Base-by-base conservation (phyloP, 345 rosid genomes). In the Limnanthes douglasii region DNA sequence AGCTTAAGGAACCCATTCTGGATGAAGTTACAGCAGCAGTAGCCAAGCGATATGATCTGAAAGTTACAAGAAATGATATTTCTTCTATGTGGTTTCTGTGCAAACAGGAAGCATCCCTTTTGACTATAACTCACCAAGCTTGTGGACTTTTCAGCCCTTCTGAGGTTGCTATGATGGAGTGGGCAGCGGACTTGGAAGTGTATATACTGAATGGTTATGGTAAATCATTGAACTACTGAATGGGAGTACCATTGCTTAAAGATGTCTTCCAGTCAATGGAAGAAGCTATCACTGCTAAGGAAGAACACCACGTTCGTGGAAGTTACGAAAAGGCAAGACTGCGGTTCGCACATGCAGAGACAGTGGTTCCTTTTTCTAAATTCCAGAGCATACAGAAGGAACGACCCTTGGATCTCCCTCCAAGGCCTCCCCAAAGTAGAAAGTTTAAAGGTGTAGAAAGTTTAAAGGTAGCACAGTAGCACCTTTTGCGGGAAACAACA, bases 311-410 rank as follows among this genome's bases (percentile, higher is more conserved):
- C 43, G 48, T 73, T 48, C 66, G 80, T 17, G 96, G 99, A 49
- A 85, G 85, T 60, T 78, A 55, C 29, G 99, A 80, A 45, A 85
- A 77, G 68, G 94, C 85, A 26, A 75, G 96, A 57, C 75, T 85
- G 61, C 72, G 85, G 15, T 80, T 90, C 63, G 99, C 99, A 3
- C 99, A 80, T 73, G 99, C 93, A 0, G 96, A 90, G 62, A 90
- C 99, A 13, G 72, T 90, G 56, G 75, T 90, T 51, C 94, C 96
- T 4, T 90, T 90, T 45, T 59, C 96, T 43, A 96, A 75, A 53
- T 80, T 75, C 45, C 56, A 61, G 51, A 64, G 66, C 50, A 80
- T 78, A 48, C 82, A 69, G 18, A 69, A 46, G 48, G 98, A 90
- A 45, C 53, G 75, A 53, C 71, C 93, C 15, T 56, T 90, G 69